A percentile compares a stretch with the other conserved stretches of the same genome.
phyloP scores from a whole-genome alignment of 495 filamentous ascomycete species.

The Chaetomidium leptoderma region DNA sequence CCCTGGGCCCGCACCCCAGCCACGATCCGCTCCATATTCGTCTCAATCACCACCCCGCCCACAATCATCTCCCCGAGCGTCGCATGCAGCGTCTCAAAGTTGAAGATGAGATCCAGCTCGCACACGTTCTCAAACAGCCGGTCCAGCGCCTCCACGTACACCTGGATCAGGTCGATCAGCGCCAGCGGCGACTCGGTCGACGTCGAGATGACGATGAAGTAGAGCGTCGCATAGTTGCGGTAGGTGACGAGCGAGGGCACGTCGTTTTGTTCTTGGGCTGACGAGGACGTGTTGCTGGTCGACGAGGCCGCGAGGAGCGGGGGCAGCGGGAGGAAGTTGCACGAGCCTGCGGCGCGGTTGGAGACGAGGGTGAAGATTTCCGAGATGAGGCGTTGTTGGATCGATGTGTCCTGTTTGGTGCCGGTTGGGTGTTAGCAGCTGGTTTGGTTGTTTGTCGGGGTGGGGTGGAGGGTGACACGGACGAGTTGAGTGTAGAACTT shows the following conservation, averaged over 20 bases:
- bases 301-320: slow-evolving; percentile 49
- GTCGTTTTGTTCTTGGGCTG: slow-evolving; percentile 62
- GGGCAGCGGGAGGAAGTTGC: slow-evolving; percentile 84
- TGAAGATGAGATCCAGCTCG: slow-evolving; percentile 96
- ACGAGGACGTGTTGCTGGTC: slow-evolving; percentile 53
- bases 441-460: not conserved
- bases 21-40: slow-evolving; percentile 80
- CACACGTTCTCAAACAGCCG: slow-evolving; percentile 96
- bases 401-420: slow-evolving; percentile 87
- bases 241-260: slow-evolving; percentile 94
- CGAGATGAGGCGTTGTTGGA: slow-evolving; percentile 91
- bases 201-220: slow-evolving; percentile 98
- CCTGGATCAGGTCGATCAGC: slow-evolving; percentile 92
- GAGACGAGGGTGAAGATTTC: slow-evolving; percentile 98
- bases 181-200: slow-evolving; percentile 94
- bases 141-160: slow-evolving; percentile 94
- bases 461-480: slow-evolving; percentile 20
- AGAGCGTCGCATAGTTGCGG: slow-evolving; percentile 95
- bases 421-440: not conserved
- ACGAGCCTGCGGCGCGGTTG: slow-evolving; percentile 78
- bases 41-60: slow-evolving; percentile 93
- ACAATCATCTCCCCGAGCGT: slow-evolving; percentile 91
- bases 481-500: slow-evolving; percentile 99
- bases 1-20: slow-evolving; percentile 78
- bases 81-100: slow-evolving; percentile 94